A percentile compares a stretch with the other conserved stretches of the same genome.
Evolutionary conservation across 306 rosid genomes (phyloP).

Genomic region (Sechiopsis laciniata): DNA sequence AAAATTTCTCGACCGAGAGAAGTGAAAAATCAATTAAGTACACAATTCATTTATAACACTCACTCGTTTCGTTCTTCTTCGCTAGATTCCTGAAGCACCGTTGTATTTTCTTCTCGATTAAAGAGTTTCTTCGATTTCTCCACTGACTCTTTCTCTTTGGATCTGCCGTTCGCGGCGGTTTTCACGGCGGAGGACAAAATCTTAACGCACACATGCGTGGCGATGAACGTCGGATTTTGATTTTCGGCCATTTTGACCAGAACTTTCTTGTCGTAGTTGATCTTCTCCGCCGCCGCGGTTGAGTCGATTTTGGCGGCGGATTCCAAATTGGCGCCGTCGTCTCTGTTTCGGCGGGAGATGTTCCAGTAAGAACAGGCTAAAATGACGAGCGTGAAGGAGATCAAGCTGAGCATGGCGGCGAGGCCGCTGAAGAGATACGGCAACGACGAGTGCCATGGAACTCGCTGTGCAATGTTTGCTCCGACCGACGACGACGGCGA

Average conservation of each 20-base stretch:
- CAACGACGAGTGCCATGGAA: conserved; percentile 18
- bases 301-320: not conserved
- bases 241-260: conserved; percentile 24
- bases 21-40: not conserved
- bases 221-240: conserved; percentile 20
- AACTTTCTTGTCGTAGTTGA: conserved; percentile 13
- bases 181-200: not conserved
- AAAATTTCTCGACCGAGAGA: conserved; percentile 14
- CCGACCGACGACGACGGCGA: not conserved
- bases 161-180: not conserved
- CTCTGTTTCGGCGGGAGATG: conserved; percentile 1
- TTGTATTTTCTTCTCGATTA: not conserved
- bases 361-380: conserved; percentile 24
- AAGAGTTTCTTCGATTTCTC: conserved; percentile 4
- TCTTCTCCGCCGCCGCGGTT: conserved; percentile 9
- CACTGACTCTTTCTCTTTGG: not conserved
- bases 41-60: not conserved
- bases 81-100: not conserved
- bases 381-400: conserved; percentile 16
- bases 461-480: not conserved
- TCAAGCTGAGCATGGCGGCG: conserved; percentile 15
- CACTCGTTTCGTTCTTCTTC: not conserved
- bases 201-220: conserved; percentile 12
- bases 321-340: not conserved
- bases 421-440: conserved; percentile 23